Base-by-base conservation (phyloP, 2,329 filamentous ascomycete species). In the Pseudocercospora eumusae region DNA sequence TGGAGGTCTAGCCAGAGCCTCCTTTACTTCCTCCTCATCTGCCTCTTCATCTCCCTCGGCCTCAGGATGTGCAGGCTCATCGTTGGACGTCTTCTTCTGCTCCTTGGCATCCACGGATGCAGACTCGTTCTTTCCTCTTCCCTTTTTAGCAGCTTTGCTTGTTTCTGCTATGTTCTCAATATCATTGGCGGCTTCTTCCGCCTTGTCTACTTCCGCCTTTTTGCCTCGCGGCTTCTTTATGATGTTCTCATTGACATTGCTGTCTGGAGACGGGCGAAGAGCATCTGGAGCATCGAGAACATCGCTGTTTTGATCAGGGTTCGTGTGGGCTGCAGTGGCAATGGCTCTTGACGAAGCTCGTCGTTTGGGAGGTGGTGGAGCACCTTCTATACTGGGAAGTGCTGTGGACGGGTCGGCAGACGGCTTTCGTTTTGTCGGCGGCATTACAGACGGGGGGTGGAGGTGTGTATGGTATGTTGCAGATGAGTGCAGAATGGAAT, bases 1-100 rank as follows among this genome's bases (percentile, higher is more conserved):
- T 6, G 92, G 91, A 11, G 88, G 84, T 59, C 91, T 81, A 8
- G 82, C 81, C 23, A 84, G 70, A 20, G 86, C 85, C 68, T 83
- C 81, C 66, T 84, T 81, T 55, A 87, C 76, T 68, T 87, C 85
- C 68, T 84, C 82, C 44, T 83, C 80, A 23, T 85, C 82, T 9
- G 80, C 78, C 21, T 83, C 77, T 56, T 82, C 82, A 7, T 78
- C 77, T 23, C 77, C 81, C 18, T 84, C 82, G 1, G 77, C 82
- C 71, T 87, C 85, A 18, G 82, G 81, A 70, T 86, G 82, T 47
- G 20, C 61, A 33, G 57, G 40, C 18, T 69, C 69, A 1, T 65
- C 66, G n/a, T 68, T 64, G 2, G 58, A 31, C 18, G 63, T 64
- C 36, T 66, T 69, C 59, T 68, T 69, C n/a, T 62, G 64, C 45